Base-by-base conservation (phyloP, 768 basidiomycete species). In the Tylopilus sp. region DNA sequence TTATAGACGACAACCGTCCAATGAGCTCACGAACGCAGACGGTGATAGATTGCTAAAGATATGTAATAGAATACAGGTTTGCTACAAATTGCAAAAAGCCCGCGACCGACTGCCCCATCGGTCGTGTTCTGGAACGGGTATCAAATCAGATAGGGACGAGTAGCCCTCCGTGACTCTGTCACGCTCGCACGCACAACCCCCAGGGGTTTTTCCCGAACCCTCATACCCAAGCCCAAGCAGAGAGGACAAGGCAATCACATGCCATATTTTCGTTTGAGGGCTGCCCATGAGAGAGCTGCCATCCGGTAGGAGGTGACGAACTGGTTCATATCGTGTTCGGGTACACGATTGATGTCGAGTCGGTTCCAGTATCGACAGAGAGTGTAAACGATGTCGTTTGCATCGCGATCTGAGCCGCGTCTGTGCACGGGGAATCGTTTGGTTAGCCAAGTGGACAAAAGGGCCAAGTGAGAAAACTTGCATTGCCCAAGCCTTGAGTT, bases 281-380 rank as follows among this genome's bases (percentile, higher is more conserved):
- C 84, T 44, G 74, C 72, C 90, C 90, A 92, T 7, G 86, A 84
- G 19, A 86, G 78, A 11, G 78, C 82, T 38, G 80, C 87, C n/a
- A 77, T 72, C 40, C 78, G 68, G 62, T 87, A 77, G 33, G 75
- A 76, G 14, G 75, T 64, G 28, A 87, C 84, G 63, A 92, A 92
- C 28, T 79, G 76, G 53, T 82, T 83, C 90, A 92, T 92, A 64
- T 92, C 90, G 54, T 84, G 82, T 69, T 92, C 90, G 25, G 85
- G 84, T 54, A 92, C 85, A 59, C 90, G 87, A 66, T 92, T 92
- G 59, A 92, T 83, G 69, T 92, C 90, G 55, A 92, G 81, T 50
- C 79, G 77, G 65, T 86, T 87, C 89, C 90, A 92, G 64, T 86
- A 89, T 50, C 81, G 82, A 53, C 80, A 76, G 61, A 93, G 74